Evolutionary conservation across 768 basidiomycete genomes (phyloP).

Genomic region (Hydnomerulius pinastri): DNA sequence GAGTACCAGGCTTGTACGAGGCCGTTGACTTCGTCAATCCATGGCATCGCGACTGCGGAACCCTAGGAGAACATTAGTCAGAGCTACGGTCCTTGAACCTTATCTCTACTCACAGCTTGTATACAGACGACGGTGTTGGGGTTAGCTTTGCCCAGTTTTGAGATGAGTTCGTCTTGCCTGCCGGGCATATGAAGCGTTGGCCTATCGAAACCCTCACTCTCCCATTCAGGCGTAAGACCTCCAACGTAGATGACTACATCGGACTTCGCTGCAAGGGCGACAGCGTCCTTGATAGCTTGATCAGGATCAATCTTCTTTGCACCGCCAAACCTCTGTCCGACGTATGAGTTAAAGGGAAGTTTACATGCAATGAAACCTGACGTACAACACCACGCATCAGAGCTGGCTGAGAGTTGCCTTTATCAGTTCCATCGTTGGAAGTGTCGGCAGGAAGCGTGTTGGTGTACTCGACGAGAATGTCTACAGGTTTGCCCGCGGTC

Average conservation of each 20-base stretch:
- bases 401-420: constrained; percentile 56
- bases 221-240: constrained; percentile 72
- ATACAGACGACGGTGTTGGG: constrained; percentile 59
- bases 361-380: too few relatives aligned
- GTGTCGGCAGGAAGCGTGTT: constrained; percentile 52
- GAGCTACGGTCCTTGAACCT: too few relatives aligned
- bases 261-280: constrained; percentile 49
- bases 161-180: constrained; percentile 58
- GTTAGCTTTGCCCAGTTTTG: constrained; percentile 53
- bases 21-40: constrained; percentile 50
- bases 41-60: constrained; percentile 75
- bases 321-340: constrained; percentile 64
- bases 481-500: constrained; percentile 45
- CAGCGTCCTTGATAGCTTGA: constrained; percentile 56
- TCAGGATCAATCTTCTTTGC: constrained; percentile 61
- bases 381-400: constrained; percentile 68
- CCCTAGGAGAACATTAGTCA: constrained; percentile 44
- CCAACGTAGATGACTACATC: constrained; percentile 61
- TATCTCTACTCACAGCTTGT: constrained; percentile 53
- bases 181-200: constrained; percentile 61
- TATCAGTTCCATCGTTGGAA: constrained; percentile 29
- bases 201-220: constrained; percentile 75
- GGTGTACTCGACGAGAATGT: constrained; percentile 65
- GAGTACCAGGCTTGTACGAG: constrained; percentile 61
- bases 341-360: too few relatives aligned